Conservation (phyloP, 2,329 filamentous ascomycete species). For the Paracoccidioides lutzii region DNA sequence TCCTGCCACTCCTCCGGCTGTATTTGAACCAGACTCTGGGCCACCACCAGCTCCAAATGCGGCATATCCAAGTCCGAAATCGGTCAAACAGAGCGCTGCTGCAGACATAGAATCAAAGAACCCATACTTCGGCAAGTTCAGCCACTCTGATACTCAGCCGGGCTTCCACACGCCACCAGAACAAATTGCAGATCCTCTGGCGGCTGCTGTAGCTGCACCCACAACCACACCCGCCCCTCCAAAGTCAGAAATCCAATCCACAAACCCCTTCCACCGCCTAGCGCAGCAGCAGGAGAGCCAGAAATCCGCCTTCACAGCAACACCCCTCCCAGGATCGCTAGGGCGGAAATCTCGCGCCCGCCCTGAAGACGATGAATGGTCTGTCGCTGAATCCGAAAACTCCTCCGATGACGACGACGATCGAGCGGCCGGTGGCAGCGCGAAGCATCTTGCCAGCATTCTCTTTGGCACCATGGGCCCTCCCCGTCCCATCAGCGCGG, state of each 20-base stretch:
- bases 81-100: constrained; percentile 32
- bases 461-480: constrained; percentile 96
- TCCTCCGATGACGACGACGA: constrained; percentile 63
- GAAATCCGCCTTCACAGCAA: constrained; percentile 39
- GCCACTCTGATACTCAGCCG: constrained; percentile 43
- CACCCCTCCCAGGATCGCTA: constrained; percentile 27
- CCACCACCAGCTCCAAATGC: constrained; percentile 38
- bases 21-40: constrained; percentile 38
- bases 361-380: constrained; percentile 66
- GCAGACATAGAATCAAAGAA: constrained; percentile 74
- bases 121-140: constrained; percentile 85
- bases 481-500: constrained; percentile 72
- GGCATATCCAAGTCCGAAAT: constrained; percentile 34
- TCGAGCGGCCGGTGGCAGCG: constrained; percentile 64
- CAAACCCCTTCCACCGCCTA: constrained; percentile 90
- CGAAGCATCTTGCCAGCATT: constrained; percentile 85
- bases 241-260: constrained; percentile 50
- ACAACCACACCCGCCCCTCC: constrained; percentile 17
- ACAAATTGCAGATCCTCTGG: constrained; percentile 25
- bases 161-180: constrained; percentile 32
- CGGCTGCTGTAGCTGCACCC: constrained; percentile 8
- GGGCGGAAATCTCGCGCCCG: constrained; percentile 41
- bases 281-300: constrained; percentile 48
- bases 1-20: constrained; percentile 13
- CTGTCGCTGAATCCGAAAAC: constrained; percentile 62